Evolutionary conservation across 176 grass and related monocot species (phyloP), one percentile per base, ranked within the genome.

Genomic region (Phragmites australis): DNA sequence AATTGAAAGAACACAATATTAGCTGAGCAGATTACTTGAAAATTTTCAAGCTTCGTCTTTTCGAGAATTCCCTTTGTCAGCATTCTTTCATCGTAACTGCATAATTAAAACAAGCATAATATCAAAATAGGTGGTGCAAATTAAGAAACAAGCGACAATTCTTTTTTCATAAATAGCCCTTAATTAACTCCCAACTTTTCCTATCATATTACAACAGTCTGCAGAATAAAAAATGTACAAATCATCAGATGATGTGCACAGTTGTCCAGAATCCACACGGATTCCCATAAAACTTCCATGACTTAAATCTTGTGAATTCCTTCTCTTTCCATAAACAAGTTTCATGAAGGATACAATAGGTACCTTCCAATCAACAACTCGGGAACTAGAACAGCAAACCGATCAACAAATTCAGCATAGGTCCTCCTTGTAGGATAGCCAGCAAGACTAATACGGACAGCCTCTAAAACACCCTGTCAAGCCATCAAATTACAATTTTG

Each of bases 371-470:
- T 72, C 81, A 93, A 86, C 70, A 89, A 55, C 7, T 95, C 90
- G 26, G 91, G 96, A 75, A 84, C 86, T 27, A 99, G 83, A 85
- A 99, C 80, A n/a, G 92, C 86, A 87, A 99, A 99, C 18, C 96
- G 92, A 74, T 99, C 92, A 25, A 95, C 75, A 93, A 99, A 99
- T 86, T 99, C 96, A 86, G 89, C 88, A 77, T 95, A 99, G 83
- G 90, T 91, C 58, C 92, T 89, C 86, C 96, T 84, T 83, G 96
- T 99, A 84, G 96, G 96, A 79, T 99, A 99, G 42, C 96, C 96
- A 78, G 96, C 96, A 81, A 99, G 96, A 86, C 96, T 99, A 77
- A 99, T 99, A 80, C 96, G 88, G 80, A 99, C 96, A 42, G 96
- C 92, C 88, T 99, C 96, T 81, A 99, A 82, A 77, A 99, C 96